Percentiles rank a stretch among this genome's conserved stretches.
These are phyloP conservation scores for Dothistroma pini DNA, from an alignment of 2,329 filamentous ascomycete genomes.

Conservation along the genomic window DNA sequence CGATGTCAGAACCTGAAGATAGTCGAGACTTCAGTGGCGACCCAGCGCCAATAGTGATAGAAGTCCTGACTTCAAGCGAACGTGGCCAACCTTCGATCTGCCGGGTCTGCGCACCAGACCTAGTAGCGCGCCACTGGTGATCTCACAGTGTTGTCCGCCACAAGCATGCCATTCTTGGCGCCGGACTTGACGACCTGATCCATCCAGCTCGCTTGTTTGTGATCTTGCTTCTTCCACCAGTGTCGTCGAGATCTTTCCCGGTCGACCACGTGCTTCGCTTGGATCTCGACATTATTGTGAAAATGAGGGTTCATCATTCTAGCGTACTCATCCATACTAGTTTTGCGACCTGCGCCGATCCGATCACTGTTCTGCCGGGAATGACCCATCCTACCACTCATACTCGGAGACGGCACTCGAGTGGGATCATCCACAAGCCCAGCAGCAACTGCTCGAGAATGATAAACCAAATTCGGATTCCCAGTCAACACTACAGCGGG, in stretches of 20 bases:
- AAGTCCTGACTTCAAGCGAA: not conserved
- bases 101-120: not conserved
- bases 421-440: constrained; percentile 4
- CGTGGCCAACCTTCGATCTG: not conserved
- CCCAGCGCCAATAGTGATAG: not conserved
- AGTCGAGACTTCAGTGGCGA: not conserved
- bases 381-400: constrained; percentile 8
- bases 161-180: constrained; percentile 40
- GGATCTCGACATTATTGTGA: constrained; percentile 23
- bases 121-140: constrained; percentile 29
- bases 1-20: not conserved
- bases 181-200: constrained; percentile 40
- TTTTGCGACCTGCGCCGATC: constrained; percentile 13
- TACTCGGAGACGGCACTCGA: not conserved
- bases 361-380: constrained; percentile 22
- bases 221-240: constrained; percentile 32
- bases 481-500: constrained; percentile 1
- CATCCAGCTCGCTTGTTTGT: constrained; percentile 42
- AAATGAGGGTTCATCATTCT: constrained; percentile 21
- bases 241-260: constrained; percentile 26
- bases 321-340: constrained; percentile 20
- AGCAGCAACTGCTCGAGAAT: constrained; percentile 5
- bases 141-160: constrained; percentile 35
- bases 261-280: constrained; percentile 3
- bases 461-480: constrained; percentile 6